These are phyloP conservation scores for Ceratobasidium papillatum DNA, from an alignment of 1,284 basidiomycete species.

Conservation along the genomic window DNA sequence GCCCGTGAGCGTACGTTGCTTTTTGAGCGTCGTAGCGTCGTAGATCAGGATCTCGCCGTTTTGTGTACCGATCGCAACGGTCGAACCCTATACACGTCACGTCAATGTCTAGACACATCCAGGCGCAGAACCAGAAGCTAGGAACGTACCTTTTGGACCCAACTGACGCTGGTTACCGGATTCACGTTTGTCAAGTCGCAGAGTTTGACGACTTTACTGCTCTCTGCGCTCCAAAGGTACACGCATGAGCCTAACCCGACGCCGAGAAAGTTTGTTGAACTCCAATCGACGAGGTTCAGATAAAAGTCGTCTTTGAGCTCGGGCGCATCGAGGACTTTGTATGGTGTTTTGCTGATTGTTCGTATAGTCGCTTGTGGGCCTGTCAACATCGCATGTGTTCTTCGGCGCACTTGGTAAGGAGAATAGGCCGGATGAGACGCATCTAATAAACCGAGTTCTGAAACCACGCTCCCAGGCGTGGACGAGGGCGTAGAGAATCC, in stretches of 20 bases:
- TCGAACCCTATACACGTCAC: conserved; percentile 68
- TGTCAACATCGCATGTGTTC: conserved; percentile 31
- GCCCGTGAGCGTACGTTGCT: conserved; percentile 81
- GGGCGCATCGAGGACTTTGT: conserved; percentile 96
- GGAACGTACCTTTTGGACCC: conserved; percentile 82
- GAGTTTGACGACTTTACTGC: conserved; percentile 89
- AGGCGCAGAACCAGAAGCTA: not conserved
- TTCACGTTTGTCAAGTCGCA: conserved; percentile 80
- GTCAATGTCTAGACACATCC: not conserved
- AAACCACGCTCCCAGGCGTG: conserved; percentile 30
- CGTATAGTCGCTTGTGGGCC: conserved; percentile 81
- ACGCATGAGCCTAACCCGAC: conserved; percentile 93
- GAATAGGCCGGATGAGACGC: conserved; percentile 35
- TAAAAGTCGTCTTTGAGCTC: conserved; percentile 94
- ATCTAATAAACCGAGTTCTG: conserved; percentile 28
- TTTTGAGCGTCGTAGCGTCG: conserved; percentile 82
- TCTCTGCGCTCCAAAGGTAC: conserved; percentile 97
- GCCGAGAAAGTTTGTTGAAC: conserved; percentile 90
- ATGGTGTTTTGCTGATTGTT: conserved; percentile 92
- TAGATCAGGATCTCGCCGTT: conserved; percentile 91
- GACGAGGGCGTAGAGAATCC: conserved; percentile 68
- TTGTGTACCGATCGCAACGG: conserved; percentile 91
- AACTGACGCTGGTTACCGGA: conserved; percentile 84
- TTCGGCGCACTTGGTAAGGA: conserved; percentile 22
- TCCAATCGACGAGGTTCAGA: conserved; percentile 98